Evolutionary conservation across 2,329 filamentous ascomycete genomes (phyloP), one percentile per base, ranked within the genome.

Genomic region (Aspergillus quadricinctus): DNA sequence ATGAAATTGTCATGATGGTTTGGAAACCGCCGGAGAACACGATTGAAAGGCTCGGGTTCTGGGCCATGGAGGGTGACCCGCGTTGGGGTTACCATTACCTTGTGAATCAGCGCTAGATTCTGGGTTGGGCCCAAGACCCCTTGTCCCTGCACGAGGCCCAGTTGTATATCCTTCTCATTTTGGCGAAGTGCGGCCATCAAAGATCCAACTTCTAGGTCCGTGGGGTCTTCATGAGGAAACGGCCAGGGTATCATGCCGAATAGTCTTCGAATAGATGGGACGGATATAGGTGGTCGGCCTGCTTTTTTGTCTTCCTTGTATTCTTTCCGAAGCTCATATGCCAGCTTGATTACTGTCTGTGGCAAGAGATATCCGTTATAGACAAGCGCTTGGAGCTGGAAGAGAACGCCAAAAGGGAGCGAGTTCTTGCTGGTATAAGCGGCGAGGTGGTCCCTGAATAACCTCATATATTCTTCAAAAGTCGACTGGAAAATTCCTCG

Each of bases 331-430:
- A 88, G 72, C 1, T 74, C 58, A 0, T 70, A 64, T 0, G 84
- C 65, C 3, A 90, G 64, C 0, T 65, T 60, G 0, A 75, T 45
- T 0, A 84, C 82, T 0, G 73, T 80, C 0, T 65, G 61, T 0
- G 88, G 88, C 21, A 82, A 75, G 1, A 91, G 76, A 55, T 81
- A 84, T 11, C 81, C 83, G 62, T 88, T 88, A 61, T 80, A 77
- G 0, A 85, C 83, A 7, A 92, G 72, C 9, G 79, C 80, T 50
- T 88, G 81, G 2, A 89, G 73, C 60, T 88, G 86, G 62, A 84
- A 88, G 3, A 83, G 73, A 0, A 86, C 63, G 0, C 74, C 67
- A 59, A 85, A 89, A 3, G 82, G 73, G 55, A 83, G 63, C 2
- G 58, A 52, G 25, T 69, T 54, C 48, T 69, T 68, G 1, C 62